phyloP scores from a whole-genome alignment of 1,284 basidiomycete species.

The Rhodotorula sp. region DNA sequence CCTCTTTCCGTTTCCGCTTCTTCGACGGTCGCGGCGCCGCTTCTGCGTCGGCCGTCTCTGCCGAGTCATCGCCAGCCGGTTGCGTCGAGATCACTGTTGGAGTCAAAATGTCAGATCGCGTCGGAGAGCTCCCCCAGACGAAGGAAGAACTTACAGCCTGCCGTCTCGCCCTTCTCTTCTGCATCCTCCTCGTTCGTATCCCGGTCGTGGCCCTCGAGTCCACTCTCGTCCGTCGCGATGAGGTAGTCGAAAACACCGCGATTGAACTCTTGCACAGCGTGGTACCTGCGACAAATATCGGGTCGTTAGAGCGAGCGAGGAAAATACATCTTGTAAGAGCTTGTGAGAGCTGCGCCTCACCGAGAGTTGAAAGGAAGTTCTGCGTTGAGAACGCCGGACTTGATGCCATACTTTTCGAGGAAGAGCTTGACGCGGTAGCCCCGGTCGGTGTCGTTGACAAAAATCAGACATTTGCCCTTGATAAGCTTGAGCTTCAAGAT shows the following conservation, averaged over 20 bases:
- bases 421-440: constrained; percentile 94
- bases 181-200: constrained; percentile 59
- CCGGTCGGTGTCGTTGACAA: constrained; percentile 95
- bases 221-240: constrained; percentile 91
- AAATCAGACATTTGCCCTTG: constrained; percentile 93
- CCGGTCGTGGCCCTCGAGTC: constrained; percentile 51
- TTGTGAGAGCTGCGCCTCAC: constrained; percentile 46
- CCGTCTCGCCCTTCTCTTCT: constrained; percentile 47
- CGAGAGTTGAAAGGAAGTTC: constrained; percentile 93
- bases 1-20: constrained; percentile 48
- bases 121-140: not conserved
- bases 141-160: constrained; percentile 25
- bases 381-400: constrained; percentile 93
- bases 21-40: constrained; percentile 49
- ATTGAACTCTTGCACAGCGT: constrained; percentile 98
- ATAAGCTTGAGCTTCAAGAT: constrained; percentile 92
- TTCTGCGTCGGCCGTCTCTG: constrained; percentile 42
- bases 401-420: constrained; percentile 95
- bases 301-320: not conserved
- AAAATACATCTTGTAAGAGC: constrained; percentile 18
- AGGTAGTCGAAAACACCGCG: constrained; percentile 98
- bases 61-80: constrained; percentile 23
- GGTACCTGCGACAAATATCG: constrained; percentile 62
- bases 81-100: constrained; percentile 44
- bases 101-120: not conserved